phyloP scores from a whole-genome alignment of 2,329 filamentous ascomycete genomes.

The Chrysoporthe deuterocubensis region DNA sequence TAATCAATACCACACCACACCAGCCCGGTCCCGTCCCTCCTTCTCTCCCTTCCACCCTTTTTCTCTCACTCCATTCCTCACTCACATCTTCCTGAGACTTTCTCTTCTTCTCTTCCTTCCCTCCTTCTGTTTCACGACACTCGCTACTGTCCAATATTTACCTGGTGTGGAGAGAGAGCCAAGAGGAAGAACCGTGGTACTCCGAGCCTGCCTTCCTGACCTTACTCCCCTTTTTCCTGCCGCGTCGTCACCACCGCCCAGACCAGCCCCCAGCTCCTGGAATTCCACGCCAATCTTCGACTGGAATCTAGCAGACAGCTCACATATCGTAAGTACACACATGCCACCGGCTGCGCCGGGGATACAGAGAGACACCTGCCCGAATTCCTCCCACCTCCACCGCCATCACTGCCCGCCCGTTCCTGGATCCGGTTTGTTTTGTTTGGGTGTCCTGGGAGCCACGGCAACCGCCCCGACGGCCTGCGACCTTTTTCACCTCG shows the following conservation, averaged over 20 bases:
- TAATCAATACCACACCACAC: conserved; percentile 13
- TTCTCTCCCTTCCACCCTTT: conserved; percentile 21
- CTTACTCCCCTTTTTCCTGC: conserved; percentile 15
- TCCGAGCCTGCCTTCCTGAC: conserved; percentile 15
- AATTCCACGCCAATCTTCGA: conserved; percentile 24
- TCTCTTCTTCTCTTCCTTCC: conserved; percentile 16
- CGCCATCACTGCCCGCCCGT: conserved; percentile 9
- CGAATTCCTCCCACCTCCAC: too few relatives aligned
- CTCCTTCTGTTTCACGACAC: conserved; percentile 29
- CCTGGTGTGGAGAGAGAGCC: conserved; percentile 26
- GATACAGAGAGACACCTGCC: not conserved
- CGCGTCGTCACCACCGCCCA: conserved; percentile 10
- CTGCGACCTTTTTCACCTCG: not conserved
- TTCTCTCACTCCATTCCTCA: conserved; percentile 12
- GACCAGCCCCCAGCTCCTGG: conserved; percentile 18
- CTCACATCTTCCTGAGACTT: conserved; percentile 10
- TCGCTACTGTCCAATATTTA: conserved; percentile 28
- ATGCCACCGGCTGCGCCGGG: not conserved
- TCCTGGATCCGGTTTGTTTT: not conserved
- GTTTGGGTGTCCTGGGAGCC: conserved; percentile 5
- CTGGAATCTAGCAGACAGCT: conserved; percentile 25
- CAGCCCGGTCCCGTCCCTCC: conserved; percentile 11
- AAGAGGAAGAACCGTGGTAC: conserved; percentile 23
- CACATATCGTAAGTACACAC: conserved; percentile 24
- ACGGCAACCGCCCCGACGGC: conserved; percentile 7